Base-by-base conservation (phyloP, 1,139 yeast genomes). In the Saccharomyces uvarum region DNA sequence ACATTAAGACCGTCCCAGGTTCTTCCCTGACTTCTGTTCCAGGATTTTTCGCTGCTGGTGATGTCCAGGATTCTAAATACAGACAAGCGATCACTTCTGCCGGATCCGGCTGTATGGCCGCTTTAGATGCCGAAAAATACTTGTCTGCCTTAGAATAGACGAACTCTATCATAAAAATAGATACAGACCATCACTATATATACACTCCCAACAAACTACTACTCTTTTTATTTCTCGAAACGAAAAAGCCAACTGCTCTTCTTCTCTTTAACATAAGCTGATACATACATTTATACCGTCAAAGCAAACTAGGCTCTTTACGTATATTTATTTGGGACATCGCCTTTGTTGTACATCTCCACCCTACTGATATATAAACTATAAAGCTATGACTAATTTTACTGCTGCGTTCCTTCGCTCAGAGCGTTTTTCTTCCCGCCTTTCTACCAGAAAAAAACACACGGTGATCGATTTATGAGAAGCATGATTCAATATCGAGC, bases 101-200 rank as follows among this genome's bases (percentile, higher is more conserved):
- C 32, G 99, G 99, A 70, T 82, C 97, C 61, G 99, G 99, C 60
- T 93, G 99, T 80, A 93, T 91, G 97, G 99, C 99, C 65, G 99
- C 96, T 59, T 80, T 93, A 61, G 99, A 93, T 69, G 89, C 95
- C 68, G 97, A 90, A 77, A 85, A 82, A 73, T 87, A 80, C 72
- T 73, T 91, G 62, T 77, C 91, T 54, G 93, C 88, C 69, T 78
- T 79, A 66, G 91, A 84, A 64, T 73, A 69, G 6, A 38, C 9
- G 24, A 3, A 38, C 19, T 38, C 13, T 21, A 38, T 38, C 19
- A 38, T 38, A 38, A 38, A 4, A 38, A 38, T 38, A 38, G 44
- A 38, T 38, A 38, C 24, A 38, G 24, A 9, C 24, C 19, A 38
- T 9, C 4, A 32, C 16, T 38, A 9, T 38, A 16, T 16, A 38